Base-by-base conservation (phyloP, 2,329 filamentous ascomycete genomes). In the Microcyclospora pomicola region DNA sequence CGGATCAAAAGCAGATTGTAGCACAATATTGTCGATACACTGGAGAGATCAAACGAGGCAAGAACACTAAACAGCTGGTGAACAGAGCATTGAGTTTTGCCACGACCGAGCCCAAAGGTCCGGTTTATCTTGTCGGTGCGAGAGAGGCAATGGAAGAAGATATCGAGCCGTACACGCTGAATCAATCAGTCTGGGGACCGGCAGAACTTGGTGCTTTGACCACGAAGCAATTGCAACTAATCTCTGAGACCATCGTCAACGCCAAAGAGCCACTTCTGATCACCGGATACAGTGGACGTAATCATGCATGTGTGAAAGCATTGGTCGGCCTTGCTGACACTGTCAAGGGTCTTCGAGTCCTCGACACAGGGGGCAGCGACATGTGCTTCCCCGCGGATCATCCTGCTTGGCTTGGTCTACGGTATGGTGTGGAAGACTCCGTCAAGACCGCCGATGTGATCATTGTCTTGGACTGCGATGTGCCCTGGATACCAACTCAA, bases 401-500 rank as follows among this genome's bases (percentile, higher is more conserved):
- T 49, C 74, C 63, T 2, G 66, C 58, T 6, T 69, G 66, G 65
- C 58, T 69, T 2, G 64, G 87, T 2, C 58, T 91, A 36, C 71
- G 77, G 32, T 92, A 78, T 49, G 84, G 84, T 2, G 68, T 73
- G 2, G 81, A 93, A 36, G 75, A 82, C 2, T 67, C 69, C 31
- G 82, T 94, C 54, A 72, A 69, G 41, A 75, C 75, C 0, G 84
- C 87, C 0, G 88, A 95, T 56, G 73, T 85, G 9, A 92, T 95
- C 42, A 48, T 95, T 1, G 79, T 94, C 2, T 55, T 93, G 15
- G 82, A 95, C 59, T 92, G 85, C 46, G 87, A 95, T 53, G 85
- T 94, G 0, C 87, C 87, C 0, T 95, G 86, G 85, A 86, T 95
- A 39, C 77, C 80, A n/a, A 91, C 84, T 0, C 75, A 76, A 43